Evolutionary conservation across 768 basidiomycete species (phyloP).

Genomic region (Boletus insuetus): DNA sequence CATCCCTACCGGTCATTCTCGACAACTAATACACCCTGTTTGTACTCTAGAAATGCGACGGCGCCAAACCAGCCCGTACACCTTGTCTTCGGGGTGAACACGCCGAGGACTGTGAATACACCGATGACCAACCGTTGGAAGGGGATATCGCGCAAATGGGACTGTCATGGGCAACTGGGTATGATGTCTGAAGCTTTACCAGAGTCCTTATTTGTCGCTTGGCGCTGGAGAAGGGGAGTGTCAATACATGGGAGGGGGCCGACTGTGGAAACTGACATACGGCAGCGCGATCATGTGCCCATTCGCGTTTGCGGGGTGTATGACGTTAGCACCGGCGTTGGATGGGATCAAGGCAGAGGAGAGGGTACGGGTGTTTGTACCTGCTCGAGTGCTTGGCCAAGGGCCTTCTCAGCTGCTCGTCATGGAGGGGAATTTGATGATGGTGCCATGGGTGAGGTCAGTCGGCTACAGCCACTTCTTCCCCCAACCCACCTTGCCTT

Average conservation of each 20-base stretch:
- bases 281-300: neutral
- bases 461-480: too few species aligned
- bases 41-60: slow-evolving; percentile 61
- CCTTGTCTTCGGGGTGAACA: slow-evolving; percentile 60
- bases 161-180: slow-evolving; percentile 40
- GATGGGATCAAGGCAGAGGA: slow-evolving; percentile 37
- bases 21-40: neutral
- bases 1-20: too few species aligned
- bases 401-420: slow-evolving; percentile 19
- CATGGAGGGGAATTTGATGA: slow-evolving; percentile 30
- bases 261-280: neutral
- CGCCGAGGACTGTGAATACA: slow-evolving; percentile 69
- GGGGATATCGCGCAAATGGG: slow-evolving; percentile 51
- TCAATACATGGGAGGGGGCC: slow-evolving; percentile 2
- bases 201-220: slow-evolving; percentile 1
- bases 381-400: slow-evolving; percentile 30
- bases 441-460: slow-evolving; percentile 46
- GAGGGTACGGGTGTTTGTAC: slow-evolving; percentile 36
- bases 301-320: slow-evolving; percentile 9
- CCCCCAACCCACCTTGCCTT: too few species aligned
- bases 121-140: slow-evolving; percentile 60
- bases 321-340: slow-evolving; percentile 27
- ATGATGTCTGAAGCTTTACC: slow-evolving; percentile 48
- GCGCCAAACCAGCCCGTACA: slow-evolving; percentile 58
- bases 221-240: neutral